phyloP scores from a whole-genome alignment of 148 eudicot species.

The Suaeda aralocaspica region DNA sequence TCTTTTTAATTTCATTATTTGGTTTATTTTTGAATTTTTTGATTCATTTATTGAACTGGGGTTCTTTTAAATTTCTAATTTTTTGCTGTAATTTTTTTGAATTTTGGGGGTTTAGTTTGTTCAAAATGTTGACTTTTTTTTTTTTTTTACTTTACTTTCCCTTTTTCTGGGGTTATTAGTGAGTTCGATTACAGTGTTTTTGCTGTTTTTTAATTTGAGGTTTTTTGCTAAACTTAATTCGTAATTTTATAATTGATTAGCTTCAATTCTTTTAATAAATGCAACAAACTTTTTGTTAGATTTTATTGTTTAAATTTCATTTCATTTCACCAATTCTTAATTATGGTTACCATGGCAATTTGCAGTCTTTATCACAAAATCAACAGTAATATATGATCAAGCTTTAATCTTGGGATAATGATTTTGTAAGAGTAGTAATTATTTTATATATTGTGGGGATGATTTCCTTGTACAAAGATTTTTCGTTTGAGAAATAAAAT shows the following conservation, averaged over 20 bases:
- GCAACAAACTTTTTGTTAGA: too few species aligned
- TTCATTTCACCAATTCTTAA: neutral
- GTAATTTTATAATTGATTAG: neutral
- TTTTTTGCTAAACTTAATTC: neutral
- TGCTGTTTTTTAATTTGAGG: neutral
- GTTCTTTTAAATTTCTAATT: slow-evolving; percentile 4
- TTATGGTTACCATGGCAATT: neutral
- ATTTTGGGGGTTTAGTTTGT: neutral
- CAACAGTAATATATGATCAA: neutral
- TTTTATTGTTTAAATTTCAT: too few species aligned
- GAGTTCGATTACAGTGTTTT: neutral
- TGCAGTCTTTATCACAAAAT: neutral
- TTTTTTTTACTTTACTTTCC: too few species aligned
- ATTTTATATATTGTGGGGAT: neutral
- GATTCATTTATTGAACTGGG: slow-evolving; percentile 13
- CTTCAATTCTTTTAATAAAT: neutral
- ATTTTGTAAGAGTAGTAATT: neutral
- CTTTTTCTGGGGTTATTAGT: neutral
- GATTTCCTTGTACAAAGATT: too few species aligned
- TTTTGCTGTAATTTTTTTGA: neutral
- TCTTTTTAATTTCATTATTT: too few species aligned
- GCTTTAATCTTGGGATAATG: neutral
- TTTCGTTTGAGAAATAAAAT: neutral
- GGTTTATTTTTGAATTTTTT: neutral
- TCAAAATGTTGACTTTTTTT: neutral